These are phyloP conservation scores for Colletotrichum sp. DNA, from an alignment of 2,329 filamentous ascomycete genomes.

Conservation along the genomic window DNA sequence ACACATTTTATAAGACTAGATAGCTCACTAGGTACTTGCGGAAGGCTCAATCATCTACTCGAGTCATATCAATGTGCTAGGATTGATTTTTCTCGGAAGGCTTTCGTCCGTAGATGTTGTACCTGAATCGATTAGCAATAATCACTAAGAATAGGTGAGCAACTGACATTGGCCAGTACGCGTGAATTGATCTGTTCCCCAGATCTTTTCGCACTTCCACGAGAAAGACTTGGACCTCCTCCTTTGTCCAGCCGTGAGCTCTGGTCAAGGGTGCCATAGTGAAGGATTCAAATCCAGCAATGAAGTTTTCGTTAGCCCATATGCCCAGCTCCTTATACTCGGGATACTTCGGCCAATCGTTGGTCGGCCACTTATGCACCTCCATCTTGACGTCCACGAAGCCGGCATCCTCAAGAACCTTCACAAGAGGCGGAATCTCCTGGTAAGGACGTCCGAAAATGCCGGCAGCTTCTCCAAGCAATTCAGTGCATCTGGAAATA, in stretches of 20 bases:
- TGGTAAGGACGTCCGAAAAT: constrained; percentile 30
- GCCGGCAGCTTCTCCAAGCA: constrained; percentile 2
- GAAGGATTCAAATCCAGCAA: constrained; percentile 35
- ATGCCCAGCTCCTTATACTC: constrained; percentile 32
- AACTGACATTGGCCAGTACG: constrained; percentile 32
- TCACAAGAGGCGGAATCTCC: constrained; percentile 22
- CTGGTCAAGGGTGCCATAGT: constrained; percentile 36
- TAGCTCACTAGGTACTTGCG: background rate
- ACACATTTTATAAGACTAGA: background rate
- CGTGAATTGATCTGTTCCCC: constrained; percentile 31
- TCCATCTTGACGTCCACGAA: constrained; percentile 33
- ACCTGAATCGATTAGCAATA: background rate
- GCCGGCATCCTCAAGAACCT: constrained; percentile 29
- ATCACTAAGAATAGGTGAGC: background rate
- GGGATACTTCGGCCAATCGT: constrained; percentile 33
- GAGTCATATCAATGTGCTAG: background rate
- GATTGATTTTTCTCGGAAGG: background rate
- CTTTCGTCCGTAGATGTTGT: background rate
- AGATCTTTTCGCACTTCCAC: constrained; percentile 33
- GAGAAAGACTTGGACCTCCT: constrained; percentile 34
- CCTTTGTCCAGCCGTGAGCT: constrained; percentile 30
- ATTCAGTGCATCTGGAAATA: constrained; percentile 24
- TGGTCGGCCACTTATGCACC: constrained; percentile 33
- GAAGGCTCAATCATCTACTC: background rate
- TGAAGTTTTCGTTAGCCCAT: constrained; percentile 25